Percentiles rank a stretch among this genome's conserved stretches.
These are phyloP conservation scores for Corylus americana DNA, from an alignment of 306 rosid genomes.

Conservation along the genomic window DNA sequence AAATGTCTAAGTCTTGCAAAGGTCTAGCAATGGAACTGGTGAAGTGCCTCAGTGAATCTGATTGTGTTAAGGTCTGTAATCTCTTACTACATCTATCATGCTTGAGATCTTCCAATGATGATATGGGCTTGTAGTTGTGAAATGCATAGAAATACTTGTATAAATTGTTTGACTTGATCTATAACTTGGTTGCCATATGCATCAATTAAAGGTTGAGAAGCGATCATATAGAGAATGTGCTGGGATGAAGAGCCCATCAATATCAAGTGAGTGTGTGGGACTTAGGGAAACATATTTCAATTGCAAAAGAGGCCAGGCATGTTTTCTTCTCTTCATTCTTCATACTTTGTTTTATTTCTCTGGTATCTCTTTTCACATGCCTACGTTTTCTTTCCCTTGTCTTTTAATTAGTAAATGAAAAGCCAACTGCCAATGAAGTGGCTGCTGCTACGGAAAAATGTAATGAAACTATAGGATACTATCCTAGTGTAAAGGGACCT, in stretches of 20 bases:
- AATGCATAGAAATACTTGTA: background rate
- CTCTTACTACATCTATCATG: background rate
- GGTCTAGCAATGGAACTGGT: conserved; percentile 84
- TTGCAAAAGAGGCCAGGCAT: conserved; percentile 97
- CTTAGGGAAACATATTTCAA: conserved; percentile 95
- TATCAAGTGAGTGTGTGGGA: conserved; percentile 85
- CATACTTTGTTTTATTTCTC: background rate
- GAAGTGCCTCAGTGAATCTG: conserved; percentile 90
- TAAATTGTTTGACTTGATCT: conserved; percentile 28
- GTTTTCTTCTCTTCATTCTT: conserved; percentile 25
- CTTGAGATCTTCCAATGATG: background rate
- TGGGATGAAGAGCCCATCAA: conserved; percentile 84
- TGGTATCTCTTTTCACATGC: background rate
- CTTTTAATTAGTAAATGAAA: background rate
- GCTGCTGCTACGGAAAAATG: too few species aligned
- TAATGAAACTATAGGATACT: too few species aligned
- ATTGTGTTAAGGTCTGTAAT: conserved; percentile 66
- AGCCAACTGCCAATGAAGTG: background rate
- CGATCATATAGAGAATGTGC: conserved; percentile 70
- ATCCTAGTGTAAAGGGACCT: too few species aligned
- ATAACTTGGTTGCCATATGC: conserved; percentile 4
- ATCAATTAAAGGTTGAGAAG: conserved; percentile 62
- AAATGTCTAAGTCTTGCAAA: conserved; percentile 91
- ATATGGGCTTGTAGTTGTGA: background rate
- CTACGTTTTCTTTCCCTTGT: background rate